These are phyloP conservation scores for Ligustrum vulgare DNA, from an alignment of 257 asterid species.

Conservation along the genomic window DNA sequence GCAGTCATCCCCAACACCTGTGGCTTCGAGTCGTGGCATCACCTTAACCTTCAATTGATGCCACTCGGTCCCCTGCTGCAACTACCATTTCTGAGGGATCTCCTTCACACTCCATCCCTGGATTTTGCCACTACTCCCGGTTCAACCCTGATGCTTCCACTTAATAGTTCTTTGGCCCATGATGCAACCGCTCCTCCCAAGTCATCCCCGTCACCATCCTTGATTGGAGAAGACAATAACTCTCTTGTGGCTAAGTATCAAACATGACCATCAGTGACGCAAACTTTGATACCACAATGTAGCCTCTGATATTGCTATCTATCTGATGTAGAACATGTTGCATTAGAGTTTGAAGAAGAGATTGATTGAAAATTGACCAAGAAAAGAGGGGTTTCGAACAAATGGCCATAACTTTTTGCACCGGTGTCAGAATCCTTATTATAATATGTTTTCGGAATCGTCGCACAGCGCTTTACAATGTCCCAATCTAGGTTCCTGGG, in stretches of 20 bases:
- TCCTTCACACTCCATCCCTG: slow-evolving; percentile 39
- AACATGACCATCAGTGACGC: too few species aligned
- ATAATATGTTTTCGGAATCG: too few species aligned
- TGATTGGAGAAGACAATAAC: slow-evolving; percentile 54
- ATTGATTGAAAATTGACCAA: too few species aligned
- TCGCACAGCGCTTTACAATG: too few species aligned
- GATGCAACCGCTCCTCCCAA: slow-evolving; percentile 29
- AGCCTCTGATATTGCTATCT: too few species aligned
- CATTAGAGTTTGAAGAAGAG: too few species aligned
- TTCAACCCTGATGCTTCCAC: slow-evolving; percentile 37
- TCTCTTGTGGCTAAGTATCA: slow-evolving; percentile 37
- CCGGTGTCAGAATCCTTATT: too few species aligned
- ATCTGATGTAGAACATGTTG: too few species aligned
- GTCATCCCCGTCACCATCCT: slow-evolving; percentile 50
- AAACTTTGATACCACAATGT: too few species aligned
- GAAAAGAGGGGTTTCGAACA: too few species aligned
- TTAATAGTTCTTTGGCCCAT: slow-evolving; percentile 36
- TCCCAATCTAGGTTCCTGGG: too few species aligned
- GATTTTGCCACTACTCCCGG: slow-evolving; percentile 36
- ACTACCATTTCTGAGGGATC: slow-evolving; percentile 37
- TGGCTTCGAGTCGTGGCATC: slow-evolving; percentile 41
- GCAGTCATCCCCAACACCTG: slow-evolving; percentile 56
- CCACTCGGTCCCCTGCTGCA: slow-evolving; percentile 33
- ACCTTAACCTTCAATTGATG: slow-evolving; percentile 38
- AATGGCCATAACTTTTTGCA: too few species aligned